These are phyloP conservation scores for Helianthus tuberosus DNA, from an alignment of 129 eudicot species.

Conservation along the genomic window DNA sequence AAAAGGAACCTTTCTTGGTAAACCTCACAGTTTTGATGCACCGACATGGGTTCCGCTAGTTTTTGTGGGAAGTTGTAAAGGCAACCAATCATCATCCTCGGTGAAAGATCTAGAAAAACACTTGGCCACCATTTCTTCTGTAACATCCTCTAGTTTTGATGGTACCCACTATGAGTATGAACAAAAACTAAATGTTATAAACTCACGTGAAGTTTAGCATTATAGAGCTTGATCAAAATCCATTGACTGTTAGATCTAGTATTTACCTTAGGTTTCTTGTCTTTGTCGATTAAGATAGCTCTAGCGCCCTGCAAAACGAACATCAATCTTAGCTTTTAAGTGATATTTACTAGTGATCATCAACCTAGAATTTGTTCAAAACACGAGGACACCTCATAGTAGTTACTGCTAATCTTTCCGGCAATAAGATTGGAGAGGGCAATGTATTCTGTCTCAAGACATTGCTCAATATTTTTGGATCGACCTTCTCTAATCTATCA, in stretches of 20 bases:
- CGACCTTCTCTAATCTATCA: slow-evolving; percentile 42
- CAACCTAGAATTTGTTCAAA: not conserved
- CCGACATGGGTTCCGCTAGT: not conserved
- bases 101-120: slow-evolving; percentile 14
- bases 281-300: slow-evolving; percentile 45
- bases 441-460: slow-evolving; percentile 31
- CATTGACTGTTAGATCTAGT: not conserved
- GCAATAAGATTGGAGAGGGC: slow-evolving; percentile 28
- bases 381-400: slow-evolving; percentile 31
- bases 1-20: not conserved
- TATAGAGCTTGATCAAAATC: not conserved
- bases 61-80: slow-evolving; percentile 35
- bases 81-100: slow-evolving; percentile 42
- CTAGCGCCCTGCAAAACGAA: slow-evolving; percentile 36
- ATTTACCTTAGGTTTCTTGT: slow-evolving; percentile 41
- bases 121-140: slow-evolving; percentile 34
- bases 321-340: not conserved
- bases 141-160: slow-evolving; percentile 32
- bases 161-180: slow-evolving; percentile 33
- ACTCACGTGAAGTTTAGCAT: not conserved
- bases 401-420: slow-evolving; percentile 27
- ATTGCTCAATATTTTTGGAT: slow-evolving; percentile 22
- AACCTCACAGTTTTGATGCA: slow-evolving; percentile 27
- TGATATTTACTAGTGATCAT: slow-evolving; percentile 4
- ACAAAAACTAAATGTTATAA: not conserved